Evolutionary conservation across 306 rosid species (phyloP).

Genomic region (Dicorynia guianensis): DNA sequence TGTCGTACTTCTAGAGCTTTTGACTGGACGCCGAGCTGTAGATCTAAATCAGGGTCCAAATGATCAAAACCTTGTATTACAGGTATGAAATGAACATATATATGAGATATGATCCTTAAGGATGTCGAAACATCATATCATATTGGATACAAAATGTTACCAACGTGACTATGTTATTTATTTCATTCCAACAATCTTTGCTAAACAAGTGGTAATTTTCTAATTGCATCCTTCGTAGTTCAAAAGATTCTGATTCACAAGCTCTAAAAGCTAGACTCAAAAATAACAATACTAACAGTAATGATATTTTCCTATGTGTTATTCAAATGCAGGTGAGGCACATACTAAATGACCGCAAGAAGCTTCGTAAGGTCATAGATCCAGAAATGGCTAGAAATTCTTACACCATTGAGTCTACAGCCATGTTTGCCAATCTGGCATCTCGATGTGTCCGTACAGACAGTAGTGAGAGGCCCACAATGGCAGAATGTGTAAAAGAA

Average conservation of each 20-base stretch:
- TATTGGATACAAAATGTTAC: background rate
- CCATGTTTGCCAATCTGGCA: constrained; percentile 91
- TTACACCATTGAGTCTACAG: constrained; percentile 77
- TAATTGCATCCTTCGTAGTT: background rate
- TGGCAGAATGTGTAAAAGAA: constrained; percentile 84
- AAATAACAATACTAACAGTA: background rate
- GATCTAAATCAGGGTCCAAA: constrained; percentile 80
- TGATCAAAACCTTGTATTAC: constrained; percentile 79
- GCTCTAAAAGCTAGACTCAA: background rate
- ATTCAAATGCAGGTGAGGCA: constrained; percentile 68
- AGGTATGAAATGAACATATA: constrained; percentile 46
- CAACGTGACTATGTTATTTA: background rate
- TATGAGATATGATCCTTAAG: background rate
- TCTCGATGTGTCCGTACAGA: constrained; percentile 86
- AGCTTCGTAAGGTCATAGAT: constrained; percentile 84
- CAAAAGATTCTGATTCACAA: constrained; percentile 27
- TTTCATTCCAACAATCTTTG: constrained; percentile 18
- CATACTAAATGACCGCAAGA: constrained; percentile 81
- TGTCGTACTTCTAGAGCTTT: constrained; percentile 87
- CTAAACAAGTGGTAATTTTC: background rate
- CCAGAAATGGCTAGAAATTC: constrained; percentile 79
- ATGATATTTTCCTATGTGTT: background rate
- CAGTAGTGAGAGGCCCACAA: constrained; percentile 83
- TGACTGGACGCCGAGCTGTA: constrained; percentile 83
- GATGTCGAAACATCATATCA: constrained; percentile 24